These are phyloP conservation scores for Albatrellus ellisii DNA, from an alignment of 768 basidiomycete genomes.

Conservation along the genomic window DNA sequence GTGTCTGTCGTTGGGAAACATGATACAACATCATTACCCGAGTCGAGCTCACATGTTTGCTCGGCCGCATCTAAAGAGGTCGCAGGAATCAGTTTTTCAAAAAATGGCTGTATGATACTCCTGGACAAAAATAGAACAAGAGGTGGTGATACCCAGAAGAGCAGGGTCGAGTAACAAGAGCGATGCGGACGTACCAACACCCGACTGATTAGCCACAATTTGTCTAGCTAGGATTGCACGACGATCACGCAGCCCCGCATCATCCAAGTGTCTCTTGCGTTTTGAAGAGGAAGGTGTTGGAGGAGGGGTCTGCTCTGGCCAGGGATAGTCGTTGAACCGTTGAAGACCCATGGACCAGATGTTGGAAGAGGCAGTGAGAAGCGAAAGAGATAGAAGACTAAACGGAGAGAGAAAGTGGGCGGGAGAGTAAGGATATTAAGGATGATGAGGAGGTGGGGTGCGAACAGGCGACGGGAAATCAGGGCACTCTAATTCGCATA, in stretches of 20 bases:
- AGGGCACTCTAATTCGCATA: constrained; percentile 18
- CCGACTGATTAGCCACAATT: constrained; percentile 11
- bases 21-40: constrained; percentile 62
- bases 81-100: constrained; percentile 4
- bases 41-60: constrained; percentile 35
- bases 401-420: constrained; percentile 14
- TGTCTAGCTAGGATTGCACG: constrained; percentile 10
- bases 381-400: constrained; percentile 13
- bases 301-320: constrained; percentile 31
- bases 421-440: constrained; percentile 11
- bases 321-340: constrained; percentile 23
- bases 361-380: constrained; percentile 13
- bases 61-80: constrained; percentile 25
- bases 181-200: constrained; percentile 9
- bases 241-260: constrained; percentile 7
- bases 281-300: constrained; percentile 19
- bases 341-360: constrained; percentile 23
- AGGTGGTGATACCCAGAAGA: not conserved
- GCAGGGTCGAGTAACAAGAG: not conserved
- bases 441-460: constrained; percentile 9
- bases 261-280: constrained; percentile 18
- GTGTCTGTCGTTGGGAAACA: constrained; percentile 57
- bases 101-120: not conserved
- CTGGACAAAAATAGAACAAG: not conserved
- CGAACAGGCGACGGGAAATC: constrained; percentile 7